Percentiles rank a stretch among this genome's conserved stretches.
phyloP scores from a whole-genome alignment of 768 basidiomycete species.

The Phaeotremella skinneri region DNA sequence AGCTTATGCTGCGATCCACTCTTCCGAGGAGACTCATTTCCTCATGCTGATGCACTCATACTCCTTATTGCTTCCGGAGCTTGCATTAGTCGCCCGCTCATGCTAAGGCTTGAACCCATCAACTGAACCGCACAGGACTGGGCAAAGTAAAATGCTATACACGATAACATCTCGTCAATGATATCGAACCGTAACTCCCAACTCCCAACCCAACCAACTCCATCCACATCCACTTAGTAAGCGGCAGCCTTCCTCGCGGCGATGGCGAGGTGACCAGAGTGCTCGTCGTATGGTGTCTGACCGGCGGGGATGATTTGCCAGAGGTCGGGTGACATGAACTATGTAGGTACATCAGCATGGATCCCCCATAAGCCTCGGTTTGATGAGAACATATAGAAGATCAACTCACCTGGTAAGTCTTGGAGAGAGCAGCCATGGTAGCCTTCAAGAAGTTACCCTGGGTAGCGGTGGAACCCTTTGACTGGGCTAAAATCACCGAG shows the following conservation, averaged over 20 bases:
- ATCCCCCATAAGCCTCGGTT: background rate
- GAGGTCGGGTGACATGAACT: constrained; percentile 96
- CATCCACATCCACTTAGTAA: constrained; percentile 40
- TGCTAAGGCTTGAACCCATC: no score
- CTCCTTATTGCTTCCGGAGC: no score
- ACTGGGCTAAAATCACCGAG: constrained; percentile 58
- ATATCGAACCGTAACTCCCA: background rate
- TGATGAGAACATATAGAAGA: background rate
- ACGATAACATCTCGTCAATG: background rate
- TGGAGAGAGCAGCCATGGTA: constrained; percentile 89
- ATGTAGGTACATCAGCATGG: background rate
- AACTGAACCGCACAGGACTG: no score
- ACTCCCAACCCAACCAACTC: background rate
- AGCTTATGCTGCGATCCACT: no score
- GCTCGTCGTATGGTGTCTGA: constrained; percentile 71
- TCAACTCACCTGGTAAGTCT: constrained; percentile 65
- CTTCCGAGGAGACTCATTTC: no score
- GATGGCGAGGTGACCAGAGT: constrained; percentile 86
- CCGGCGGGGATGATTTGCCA: constrained; percentile 83
- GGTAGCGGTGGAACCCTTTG: constrained; percentile 96
- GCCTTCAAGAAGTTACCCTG: constrained; percentile 77
- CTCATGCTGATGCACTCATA: no score
- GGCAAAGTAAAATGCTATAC: no score
- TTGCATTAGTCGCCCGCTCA: no score
- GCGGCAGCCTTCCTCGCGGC: constrained; percentile 63